Evolutionary conservation across 352 stramenopile genomes (phyloP).

Genomic region (Phytopythium vexans): DNA sequence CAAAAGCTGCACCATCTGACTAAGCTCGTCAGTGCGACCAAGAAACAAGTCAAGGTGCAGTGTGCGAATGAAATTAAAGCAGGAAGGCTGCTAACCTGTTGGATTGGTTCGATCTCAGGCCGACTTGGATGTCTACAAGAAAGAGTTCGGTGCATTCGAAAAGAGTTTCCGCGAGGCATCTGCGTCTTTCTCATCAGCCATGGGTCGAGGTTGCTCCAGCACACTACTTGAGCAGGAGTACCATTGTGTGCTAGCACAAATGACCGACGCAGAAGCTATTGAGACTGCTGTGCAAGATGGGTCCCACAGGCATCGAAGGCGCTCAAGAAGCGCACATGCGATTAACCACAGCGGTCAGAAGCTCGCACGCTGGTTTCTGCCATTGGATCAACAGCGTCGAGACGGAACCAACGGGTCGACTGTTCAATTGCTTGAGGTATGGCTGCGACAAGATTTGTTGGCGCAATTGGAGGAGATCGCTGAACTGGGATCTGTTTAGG

Average conservation of each 20-base stretch:
- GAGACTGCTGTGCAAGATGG: conserved; percentile 2
- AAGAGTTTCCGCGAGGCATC: conserved; percentile 71
- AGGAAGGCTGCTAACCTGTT: too few species aligned
- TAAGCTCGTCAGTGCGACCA: conserved; percentile 56
- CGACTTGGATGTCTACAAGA: conserved; percentile 71
- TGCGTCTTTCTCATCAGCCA: conserved; percentile 53
- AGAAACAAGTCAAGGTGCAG: conserved; percentile 72
- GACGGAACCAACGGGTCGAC: conserved; percentile 58
- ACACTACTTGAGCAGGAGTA: conserved; percentile 72
- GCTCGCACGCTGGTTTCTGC: conserved; percentile 74
- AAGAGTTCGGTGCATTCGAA: conserved; percentile 65
- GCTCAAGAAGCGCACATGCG: conserved; percentile 13
- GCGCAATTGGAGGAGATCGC: background rate
- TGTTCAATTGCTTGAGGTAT: conserved; percentile 58
- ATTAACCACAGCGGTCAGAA: conserved; percentile 71
- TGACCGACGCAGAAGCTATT: conserved; percentile 16
- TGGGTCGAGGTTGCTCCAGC: conserved; percentile 74
- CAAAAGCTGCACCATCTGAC: conserved; percentile 51
- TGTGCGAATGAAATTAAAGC: too few species aligned
- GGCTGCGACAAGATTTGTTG: background rate
- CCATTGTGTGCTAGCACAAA: conserved; percentile 35
- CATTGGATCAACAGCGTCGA: conserved; percentile 67
- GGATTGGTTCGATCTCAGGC: conserved; percentile 10
- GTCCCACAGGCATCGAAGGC: conserved; percentile 5
- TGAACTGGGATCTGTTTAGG: conserved; percentile 19